Evolutionary conservation across 2,329 filamentous ascomycete species (phyloP).

Genomic region (Aspergillus latus): DNA sequence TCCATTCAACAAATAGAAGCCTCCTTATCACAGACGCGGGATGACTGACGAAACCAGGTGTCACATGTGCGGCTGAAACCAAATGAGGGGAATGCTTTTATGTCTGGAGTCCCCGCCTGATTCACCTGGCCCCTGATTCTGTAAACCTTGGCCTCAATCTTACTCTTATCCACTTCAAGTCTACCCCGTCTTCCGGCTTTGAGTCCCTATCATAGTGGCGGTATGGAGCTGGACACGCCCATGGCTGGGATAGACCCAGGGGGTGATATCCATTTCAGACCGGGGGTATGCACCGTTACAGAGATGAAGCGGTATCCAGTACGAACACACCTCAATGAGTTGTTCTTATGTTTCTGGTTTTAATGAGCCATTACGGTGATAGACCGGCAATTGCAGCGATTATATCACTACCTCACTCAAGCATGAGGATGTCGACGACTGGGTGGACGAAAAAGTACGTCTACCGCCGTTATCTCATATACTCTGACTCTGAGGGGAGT

Average conservation of each 20-base stretch:
- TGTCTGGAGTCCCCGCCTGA: neutral
- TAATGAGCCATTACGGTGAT: neutral
- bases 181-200: neutral
- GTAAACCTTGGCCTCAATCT: neutral
- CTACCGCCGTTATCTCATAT: neutral
- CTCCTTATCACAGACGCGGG: neutral
- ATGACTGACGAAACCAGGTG: too few species aligned
- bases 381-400: neutral
- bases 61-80: neutral
- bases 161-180: neutral
- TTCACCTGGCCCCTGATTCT: neutral
- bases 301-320: neutral
- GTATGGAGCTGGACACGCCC: conserved; percentile 11
- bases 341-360: neutral
- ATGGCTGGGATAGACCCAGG: conserved; percentile 5
- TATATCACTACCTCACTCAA: neutral
- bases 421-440: neutral
- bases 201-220: neutral
- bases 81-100: neutral
- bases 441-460: neutral
- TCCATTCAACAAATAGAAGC: neutral
- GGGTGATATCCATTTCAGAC: conserved; percentile 3
- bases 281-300: neutral
- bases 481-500: too few species aligned
- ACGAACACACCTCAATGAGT: neutral